Base-by-base conservation (phyloP, 306 rosid species). In the Lablab purpureus region DNA sequence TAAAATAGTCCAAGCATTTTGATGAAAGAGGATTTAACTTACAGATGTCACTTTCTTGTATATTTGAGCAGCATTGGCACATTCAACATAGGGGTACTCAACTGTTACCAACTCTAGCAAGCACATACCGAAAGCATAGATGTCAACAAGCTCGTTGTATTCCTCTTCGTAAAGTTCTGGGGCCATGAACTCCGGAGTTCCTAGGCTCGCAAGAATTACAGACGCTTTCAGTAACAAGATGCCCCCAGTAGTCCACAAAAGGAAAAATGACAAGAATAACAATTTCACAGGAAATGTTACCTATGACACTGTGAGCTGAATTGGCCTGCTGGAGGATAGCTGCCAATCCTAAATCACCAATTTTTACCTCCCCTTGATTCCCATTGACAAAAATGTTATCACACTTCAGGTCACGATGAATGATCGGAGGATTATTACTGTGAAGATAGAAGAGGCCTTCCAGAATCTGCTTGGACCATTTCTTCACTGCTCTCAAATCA, bases 141-240 rank as follows among this genome's bases (percentile, higher is more conserved):
- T 87, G 84, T 95, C 99, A 51, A 95, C 98, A 83, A 95, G 97
- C 83, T 95, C 99, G 13, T 95, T 91, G 74, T 95, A 95, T 81
- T 95, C 99, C 85, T 93, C 98, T 85, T 95, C 98, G 23, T 95
- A 95, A 37, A 95, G 94, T 84, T 95, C 99, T 3, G 99, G 99
- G 6, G 99, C 99, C 99, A 95, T 95, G 84, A 95, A 95, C 89
- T 95, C 99, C 0, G 99, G 99, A 46, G 99, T 96, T 73, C 99
- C 98, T 95, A 71, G 60, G 56, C 52, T 73, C 76, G 76, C 43
- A 62, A 67, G 72, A 80, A 76, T 72, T 68, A 81, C 19, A 32
- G 8, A 59, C 14, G 37, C 66, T 45, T 69, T 75, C 34, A 78
- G 32, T 60, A 73, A 73, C 40, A 81, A 66, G 25, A 73, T 51